Evolutionary conservation across 2,329 filamentous ascomycete species (phyloP).

Genomic region (Chrysosporium queenslandicum): DNA sequence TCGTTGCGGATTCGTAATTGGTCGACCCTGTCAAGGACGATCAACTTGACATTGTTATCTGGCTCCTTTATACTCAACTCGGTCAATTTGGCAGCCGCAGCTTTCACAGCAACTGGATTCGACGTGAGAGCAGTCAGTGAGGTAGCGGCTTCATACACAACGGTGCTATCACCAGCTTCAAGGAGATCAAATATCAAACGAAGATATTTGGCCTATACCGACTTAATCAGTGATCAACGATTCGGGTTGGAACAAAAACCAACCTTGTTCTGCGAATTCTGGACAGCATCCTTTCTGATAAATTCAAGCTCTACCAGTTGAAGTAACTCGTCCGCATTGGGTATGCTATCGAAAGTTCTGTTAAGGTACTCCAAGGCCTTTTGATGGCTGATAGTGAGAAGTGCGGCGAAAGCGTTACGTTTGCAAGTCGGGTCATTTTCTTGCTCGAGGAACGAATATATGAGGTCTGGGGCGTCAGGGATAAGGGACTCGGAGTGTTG

Average conservation of each 20-base stretch:
- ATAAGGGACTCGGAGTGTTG: conserved; percentile 84
- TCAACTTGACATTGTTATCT: conserved; percentile 98
- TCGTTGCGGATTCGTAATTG: conserved; percentile 78
- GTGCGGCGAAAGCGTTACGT: conserved; percentile 88
- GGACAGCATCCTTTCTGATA: conserved; percentile 91
- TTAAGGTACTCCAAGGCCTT: conserved; percentile 82
- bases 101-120: conserved; percentile 96
- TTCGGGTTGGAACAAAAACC: conserved; percentile 17
- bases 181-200: conserved; percentile 92
- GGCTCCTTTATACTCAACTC: conserved; percentile 95
- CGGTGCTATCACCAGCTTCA: conserved; percentile 84
- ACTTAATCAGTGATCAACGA: conserved; percentile 1
- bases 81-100: conserved; percentile 89
- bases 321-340: conserved; percentile 85
- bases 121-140: conserved; percentile 87
- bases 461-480: conserved; percentile 86
- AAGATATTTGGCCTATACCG: conserved; percentile 66
- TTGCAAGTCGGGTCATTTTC: conserved; percentile 96
- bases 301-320: conserved; percentile 94
- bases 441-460: conserved; percentile 76
- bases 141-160: conserved; percentile 94
- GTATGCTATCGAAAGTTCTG: conserved; percentile 81
- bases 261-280: conserved; percentile 90
- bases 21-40: conserved; percentile 89
- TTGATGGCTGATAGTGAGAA: conserved; percentile 85